Conservation (phyloP, 306 rosid species). For the Cucumis hystrix region DNA sequence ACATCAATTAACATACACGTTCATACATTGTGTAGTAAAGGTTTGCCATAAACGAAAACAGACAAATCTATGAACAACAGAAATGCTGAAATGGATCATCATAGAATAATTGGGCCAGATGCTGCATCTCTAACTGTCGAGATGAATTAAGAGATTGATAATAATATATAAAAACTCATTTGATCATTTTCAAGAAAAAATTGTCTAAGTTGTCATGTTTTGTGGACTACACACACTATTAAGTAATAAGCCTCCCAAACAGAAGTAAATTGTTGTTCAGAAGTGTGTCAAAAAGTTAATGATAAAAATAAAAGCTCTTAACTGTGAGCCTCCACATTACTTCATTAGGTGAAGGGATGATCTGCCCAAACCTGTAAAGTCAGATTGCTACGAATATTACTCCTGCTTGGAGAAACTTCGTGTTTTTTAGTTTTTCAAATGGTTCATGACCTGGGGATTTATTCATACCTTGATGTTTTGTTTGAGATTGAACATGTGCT, state of each 20-base stretch:
- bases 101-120: background rate
- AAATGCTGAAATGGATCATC: background rate
- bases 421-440: background rate
- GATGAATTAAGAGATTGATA: background rate
- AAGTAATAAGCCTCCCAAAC: background rate
- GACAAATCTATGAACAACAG: background rate
- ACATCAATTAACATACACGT: background rate
- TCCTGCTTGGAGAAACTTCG: slow-evolving; percentile 1
- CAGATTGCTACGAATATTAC: background rate
- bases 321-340: background rate
- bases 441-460: background rate
- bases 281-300: background rate
- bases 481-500: background rate
- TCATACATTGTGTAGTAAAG: background rate
- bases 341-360: background rate
- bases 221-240: background rate
- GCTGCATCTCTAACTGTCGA: background rate
- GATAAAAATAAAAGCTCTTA: background rate
- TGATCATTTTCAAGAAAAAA: background rate
- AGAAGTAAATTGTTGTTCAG: background rate
- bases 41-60: background rate
- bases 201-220: background rate
- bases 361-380: background rate
- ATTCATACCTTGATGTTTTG: background rate
- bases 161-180: background rate